phyloP scores from a whole-genome alignment of 2,329 filamentous ascomycete species.

The Fusarium tupiense region DNA sequence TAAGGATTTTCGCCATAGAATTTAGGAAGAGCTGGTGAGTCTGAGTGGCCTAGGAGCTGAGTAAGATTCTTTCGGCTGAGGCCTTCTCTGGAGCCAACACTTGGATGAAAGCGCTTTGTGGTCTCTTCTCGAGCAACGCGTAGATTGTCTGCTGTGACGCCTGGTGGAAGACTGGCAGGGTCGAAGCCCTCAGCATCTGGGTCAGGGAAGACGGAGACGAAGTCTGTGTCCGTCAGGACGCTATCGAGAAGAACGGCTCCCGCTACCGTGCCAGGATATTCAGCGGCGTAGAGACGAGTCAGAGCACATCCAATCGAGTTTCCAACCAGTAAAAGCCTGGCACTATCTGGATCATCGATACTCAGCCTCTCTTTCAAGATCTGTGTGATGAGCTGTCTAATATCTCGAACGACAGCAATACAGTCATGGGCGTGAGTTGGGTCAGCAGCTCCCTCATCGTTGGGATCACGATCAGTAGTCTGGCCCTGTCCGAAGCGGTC shows the following conservation, averaged over 20 bases:
- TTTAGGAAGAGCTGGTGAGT: constrained; percentile 20
- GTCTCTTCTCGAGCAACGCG: constrained; percentile 19
- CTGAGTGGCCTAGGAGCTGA: constrained; percentile 26
- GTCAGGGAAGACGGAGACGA: constrained; percentile 64
- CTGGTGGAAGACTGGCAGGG: constrained; percentile 28
- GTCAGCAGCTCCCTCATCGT: constrained; percentile 51
- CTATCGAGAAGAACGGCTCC: constrained; percentile 65
- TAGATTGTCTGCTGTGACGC: constrained; percentile 16
- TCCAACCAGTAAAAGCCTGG: constrained; percentile 18
- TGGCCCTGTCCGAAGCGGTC: constrained; percentile 68
- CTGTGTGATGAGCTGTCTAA: constrained; percentile 30
- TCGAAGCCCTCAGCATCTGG: constrained; percentile 60
- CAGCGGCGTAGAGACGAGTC: constrained; percentile 60
- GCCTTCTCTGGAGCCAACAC: constrained; percentile 30
- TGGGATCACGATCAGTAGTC: constrained; percentile 55
- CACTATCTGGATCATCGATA: background rate
- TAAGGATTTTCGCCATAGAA: background rate
- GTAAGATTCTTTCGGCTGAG: constrained; percentile 33
- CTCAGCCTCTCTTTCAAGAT: constrained; percentile 3
- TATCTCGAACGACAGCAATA: constrained; percentile 46
- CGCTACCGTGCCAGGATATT: constrained; percentile 55
- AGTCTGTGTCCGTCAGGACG: constrained; percentile 66
- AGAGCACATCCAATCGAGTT: constrained; percentile 47
- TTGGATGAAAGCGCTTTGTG: constrained; percentile 32
- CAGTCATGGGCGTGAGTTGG: constrained; percentile 58